Evolutionary conservation across 768 basidiomycete genomes (phyloP).

Genomic region (Neoboletus subvelutipes): DNA sequence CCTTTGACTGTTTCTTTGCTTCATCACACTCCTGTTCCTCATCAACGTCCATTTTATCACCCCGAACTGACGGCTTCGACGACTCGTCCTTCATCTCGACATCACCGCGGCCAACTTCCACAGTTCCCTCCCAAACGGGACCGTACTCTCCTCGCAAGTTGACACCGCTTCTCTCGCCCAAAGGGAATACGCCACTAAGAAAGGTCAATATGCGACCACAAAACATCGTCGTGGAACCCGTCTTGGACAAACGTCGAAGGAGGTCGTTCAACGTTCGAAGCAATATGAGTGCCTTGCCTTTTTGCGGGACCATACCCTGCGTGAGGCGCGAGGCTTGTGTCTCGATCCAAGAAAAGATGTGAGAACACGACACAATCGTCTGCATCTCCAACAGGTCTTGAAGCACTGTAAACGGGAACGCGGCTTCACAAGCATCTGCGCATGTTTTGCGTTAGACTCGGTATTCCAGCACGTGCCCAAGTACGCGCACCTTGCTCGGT

Average conservation of each 20-base stretch:
- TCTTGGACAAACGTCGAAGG: conserved; percentile 82
- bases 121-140: conserved; percentile 70
- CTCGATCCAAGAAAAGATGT: conserved; percentile 89
- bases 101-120: conserved; percentile 37
- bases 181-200: conserved; percentile 78
- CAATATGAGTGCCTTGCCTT: conserved; percentile 83
- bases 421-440: conserved; percentile 74
- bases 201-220: conserved; percentile 89
- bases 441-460: neutral
- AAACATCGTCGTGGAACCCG: conserved; percentile 80
- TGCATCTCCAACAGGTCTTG: conserved; percentile 85
- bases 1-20: conserved; percentile 36
- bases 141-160: conserved; percentile 89
- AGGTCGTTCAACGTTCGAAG: conserved; percentile 87
- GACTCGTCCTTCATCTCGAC: conserved; percentile 33
- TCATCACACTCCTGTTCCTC: conserved; percentile 31
- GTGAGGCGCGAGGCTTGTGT: conserved; percentile 66
- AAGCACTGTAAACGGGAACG: conserved; percentile 69
- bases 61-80: conserved; percentile 33
- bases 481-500: conserved; percentile 65
- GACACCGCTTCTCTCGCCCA: conserved; percentile 89
- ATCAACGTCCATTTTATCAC: conserved; percentile 66
- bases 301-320: conserved; percentile 76
- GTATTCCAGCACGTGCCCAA: neutral
- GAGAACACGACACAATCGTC: conserved; percentile 81